Base-by-base conservation (phyloP, 148 eudicot genomes). In the Beta vulgaris region DNA sequence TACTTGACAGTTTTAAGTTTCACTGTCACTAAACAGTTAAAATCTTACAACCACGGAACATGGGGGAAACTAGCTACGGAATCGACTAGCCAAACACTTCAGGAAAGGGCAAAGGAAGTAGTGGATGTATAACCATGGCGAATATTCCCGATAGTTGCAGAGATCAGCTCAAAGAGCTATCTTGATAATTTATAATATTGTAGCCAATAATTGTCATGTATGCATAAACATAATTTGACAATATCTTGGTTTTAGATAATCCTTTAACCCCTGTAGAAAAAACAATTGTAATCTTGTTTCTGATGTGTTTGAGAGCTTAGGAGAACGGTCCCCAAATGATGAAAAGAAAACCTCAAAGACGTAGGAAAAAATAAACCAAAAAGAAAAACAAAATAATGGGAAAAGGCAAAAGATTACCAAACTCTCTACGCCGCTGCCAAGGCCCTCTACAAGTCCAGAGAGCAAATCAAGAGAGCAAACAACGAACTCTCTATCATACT, bases 401-500 rank as follows among this genome's bases (percentile, higher is more conserved):
- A 64, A 14, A 46, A 69, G 63, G 42, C 26, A 75, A 54, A 57
- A 40, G 54, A 76, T 55, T 94, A 94, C 98, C 98, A 94, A 81
- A 78, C 96, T 91, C 84, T 94, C 98, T 54, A 94, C 75, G 77
- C 98, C 93, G 73, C 91, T 83, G 72, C 98, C 97, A 85, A 94
- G 98, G 83, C 97, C 98, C 74, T 94, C 98, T 62, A 88, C 79
- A 62, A 94, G 91, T 83, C 98, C 97, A 68, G 98, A 94, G 53
- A 94, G 92, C 74, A 94, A 84, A 81, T 94, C 98, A 80, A 94
- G 82, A 40, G 91, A 86, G 76, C 98, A 94, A 51, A 92, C 98
- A 59, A 85, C 80, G 77, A 94, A 94, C 76, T 94, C 98, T 80
- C 85, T 88, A 75, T 94, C 98, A 85, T 87, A 90, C 62, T 84